Evolutionary conservation across 1,284 basidiomycete genomes (phyloP).

Genomic region (Ustilago cynodontis): DNA sequence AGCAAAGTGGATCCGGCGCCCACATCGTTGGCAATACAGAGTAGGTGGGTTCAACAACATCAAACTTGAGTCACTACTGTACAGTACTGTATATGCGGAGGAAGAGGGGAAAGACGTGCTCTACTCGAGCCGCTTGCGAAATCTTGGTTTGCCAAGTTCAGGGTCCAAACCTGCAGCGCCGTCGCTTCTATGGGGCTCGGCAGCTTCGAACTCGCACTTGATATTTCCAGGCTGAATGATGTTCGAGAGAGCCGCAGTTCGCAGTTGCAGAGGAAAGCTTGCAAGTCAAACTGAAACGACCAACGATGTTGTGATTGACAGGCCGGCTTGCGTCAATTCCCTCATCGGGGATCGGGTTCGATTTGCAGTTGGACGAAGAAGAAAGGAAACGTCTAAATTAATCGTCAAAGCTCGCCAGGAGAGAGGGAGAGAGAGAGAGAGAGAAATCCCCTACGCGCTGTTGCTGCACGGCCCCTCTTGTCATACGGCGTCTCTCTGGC

Average conservation of each 20-base stretch:
- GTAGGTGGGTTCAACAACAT: not conserved
- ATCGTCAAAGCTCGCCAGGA: too few relatives aligned
- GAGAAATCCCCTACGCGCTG: too few relatives aligned
- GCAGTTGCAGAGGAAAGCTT: not conserved
- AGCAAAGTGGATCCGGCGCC: not conserved
- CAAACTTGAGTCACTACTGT: not conserved
- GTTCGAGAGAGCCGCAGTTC: too few relatives aligned
- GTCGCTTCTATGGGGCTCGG: not conserved
- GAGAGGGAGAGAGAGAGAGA: too few relatives aligned
- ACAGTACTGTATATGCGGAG: too few relatives aligned
- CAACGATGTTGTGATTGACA: constrained; percentile 24
- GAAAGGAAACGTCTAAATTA: too few relatives aligned
- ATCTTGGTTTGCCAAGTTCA: not conserved
- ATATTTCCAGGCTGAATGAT: too few relatives aligned
- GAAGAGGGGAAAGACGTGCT: constrained; percentile 16
- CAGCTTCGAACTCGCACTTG: too few relatives aligned
- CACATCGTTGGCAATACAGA: not conserved
- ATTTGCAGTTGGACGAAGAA: not conserved
- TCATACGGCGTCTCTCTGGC: too few relatives aligned
- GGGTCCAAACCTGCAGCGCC: constrained; percentile 7
- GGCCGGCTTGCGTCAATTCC: constrained; percentile 16
- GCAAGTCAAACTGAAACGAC: constrained; percentile 4
- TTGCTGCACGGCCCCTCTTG: too few relatives aligned
- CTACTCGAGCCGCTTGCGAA: constrained; percentile 9
- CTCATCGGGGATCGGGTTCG: not conserved